phyloP scores from a whole-genome alignment of 2,329 filamentous ascomycete genomes.

The Sarocladium oryzae region DNA sequence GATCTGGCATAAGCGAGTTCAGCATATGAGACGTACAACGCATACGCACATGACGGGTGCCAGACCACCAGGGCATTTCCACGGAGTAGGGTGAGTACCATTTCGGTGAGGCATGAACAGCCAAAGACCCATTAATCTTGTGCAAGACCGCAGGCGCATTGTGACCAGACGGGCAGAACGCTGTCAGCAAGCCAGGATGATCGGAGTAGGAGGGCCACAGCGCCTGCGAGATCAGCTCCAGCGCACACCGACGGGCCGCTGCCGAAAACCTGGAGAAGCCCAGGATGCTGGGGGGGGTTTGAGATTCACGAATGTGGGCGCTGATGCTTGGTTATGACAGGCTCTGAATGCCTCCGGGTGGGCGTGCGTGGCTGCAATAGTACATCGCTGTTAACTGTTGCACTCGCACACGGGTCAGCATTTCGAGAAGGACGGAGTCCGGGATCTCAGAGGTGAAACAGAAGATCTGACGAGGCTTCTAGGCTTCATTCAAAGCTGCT shows the following conservation, averaged over 20 bases:
- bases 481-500: background rate
- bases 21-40: background rate
- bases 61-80: background rate
- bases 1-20: background rate
- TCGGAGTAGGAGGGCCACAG: background rate
- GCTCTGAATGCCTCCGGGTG: background rate
- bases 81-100: background rate
- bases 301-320: slow-evolving; percentile 1
- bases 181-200: background rate
- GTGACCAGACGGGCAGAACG: background rate
- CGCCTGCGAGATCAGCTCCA: background rate
- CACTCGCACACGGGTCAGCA: background rate
- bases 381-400: background rate
- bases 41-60: background rate
- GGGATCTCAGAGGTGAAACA: background rate
- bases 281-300: background rate
- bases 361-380: slow-evolving; percentile 2
- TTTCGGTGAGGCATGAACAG: background rate
- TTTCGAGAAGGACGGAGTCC: background rate
- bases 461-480: background rate
- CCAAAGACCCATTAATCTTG: background rate
- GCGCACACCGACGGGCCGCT: slow-evolving; percentile 8
- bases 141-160: background rate
- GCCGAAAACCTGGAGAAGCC: slow-evolving; percentile 9
- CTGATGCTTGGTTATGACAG: background rate